Conservation (phyloP, 2,329 filamentous ascomycete genomes). For the Fusarium fujikuroi region DNA sequence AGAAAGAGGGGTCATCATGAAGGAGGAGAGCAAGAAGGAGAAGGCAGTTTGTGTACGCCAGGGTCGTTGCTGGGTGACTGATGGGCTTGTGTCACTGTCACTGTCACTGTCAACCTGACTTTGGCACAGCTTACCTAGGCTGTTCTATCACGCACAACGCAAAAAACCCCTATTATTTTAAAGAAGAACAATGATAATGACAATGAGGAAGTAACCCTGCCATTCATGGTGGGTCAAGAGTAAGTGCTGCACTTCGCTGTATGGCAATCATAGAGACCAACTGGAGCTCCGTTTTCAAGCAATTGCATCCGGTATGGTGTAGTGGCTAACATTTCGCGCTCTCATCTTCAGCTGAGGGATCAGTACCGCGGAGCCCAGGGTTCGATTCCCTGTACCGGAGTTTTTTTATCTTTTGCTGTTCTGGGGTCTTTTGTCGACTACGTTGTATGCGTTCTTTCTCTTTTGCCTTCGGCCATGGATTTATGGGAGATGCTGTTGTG, state of each 20-base stretch:
- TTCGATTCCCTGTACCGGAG: slow-evolving; percentile 46
- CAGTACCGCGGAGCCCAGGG: slow-evolving; percentile 43
- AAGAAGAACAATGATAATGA: background rate
- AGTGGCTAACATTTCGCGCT: slow-evolving; percentile 50
- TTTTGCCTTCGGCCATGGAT: background rate
- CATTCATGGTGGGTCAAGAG: too few relatives aligned
- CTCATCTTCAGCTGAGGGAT: slow-evolving; percentile 40
- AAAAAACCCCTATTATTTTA: background rate
- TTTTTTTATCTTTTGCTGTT: background rate
- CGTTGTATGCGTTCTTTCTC: background rate
- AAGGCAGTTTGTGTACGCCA: background rate
- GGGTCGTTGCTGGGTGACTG: slow-evolving; percentile 19
- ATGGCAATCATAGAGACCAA: background rate
- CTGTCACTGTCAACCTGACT: background rate
- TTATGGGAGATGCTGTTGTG: too few relatives aligned
- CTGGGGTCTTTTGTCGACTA: accelerated
- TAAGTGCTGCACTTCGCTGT: background rate
- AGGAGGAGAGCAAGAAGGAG: background rate
- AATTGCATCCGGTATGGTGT: slow-evolving; percentile 47
- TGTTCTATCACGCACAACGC: too few relatives aligned
- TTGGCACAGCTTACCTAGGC: background rate
- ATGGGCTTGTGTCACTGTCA: background rate
- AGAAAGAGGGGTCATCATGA: background rate
- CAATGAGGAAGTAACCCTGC: too few relatives aligned
- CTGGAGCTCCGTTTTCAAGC: accelerated